A percentile compares a stretch with the other conserved stretches of the same genome.
These are phyloP conservation scores for Termitomyces sp. DNA, from an alignment of 768 basidiomycete species.

Conservation along the genomic window DNA sequence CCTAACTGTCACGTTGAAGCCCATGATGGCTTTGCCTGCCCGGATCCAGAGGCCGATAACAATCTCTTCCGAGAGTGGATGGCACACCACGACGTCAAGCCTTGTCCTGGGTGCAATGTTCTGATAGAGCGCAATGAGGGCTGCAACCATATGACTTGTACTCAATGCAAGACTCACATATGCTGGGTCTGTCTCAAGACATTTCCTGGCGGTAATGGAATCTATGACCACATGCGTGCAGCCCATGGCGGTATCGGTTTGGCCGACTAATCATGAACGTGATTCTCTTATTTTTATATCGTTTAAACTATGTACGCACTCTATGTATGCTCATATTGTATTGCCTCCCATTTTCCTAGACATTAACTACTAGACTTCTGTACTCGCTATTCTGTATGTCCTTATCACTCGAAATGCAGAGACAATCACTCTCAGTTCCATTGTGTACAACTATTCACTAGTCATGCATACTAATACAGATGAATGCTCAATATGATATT, in stretches of 20 bases:
- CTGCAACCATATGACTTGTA: conserved; percentile 84
- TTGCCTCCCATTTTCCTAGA: too few relatives aligned
- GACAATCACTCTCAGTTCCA: not conserved
- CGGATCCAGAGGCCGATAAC: conserved; percentile 52
- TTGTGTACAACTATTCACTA: not conserved
- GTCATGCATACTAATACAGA: not conserved
- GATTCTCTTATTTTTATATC: not conserved
- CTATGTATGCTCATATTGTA: not conserved
- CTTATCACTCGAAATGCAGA: not conserved
- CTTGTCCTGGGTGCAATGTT: conserved; percentile 68
- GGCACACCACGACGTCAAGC: conserved; percentile 59
- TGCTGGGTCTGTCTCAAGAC: conserved; percentile 80
- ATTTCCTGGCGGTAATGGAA: conserved; percentile 62
- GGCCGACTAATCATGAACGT: not conserved
- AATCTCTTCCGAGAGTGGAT: conserved; percentile 64
- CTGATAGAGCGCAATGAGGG: conserved; percentile 72
- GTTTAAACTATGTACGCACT: not conserved
- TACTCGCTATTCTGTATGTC: not conserved
- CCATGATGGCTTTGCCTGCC: conserved; percentile 69
- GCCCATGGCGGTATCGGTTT: conserved; percentile 66
- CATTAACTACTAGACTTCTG: not conserved
- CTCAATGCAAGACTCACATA: conserved; percentile 68
- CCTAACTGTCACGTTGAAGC: conserved; percentile 49
- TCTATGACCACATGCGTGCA: conserved; percentile 76
- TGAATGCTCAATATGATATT: not conserved